These are phyloP conservation scores for Chalara sp. DNA, from an alignment of 2,329 filamentous ascomycete genomes.

Conservation along the genomic window DNA sequence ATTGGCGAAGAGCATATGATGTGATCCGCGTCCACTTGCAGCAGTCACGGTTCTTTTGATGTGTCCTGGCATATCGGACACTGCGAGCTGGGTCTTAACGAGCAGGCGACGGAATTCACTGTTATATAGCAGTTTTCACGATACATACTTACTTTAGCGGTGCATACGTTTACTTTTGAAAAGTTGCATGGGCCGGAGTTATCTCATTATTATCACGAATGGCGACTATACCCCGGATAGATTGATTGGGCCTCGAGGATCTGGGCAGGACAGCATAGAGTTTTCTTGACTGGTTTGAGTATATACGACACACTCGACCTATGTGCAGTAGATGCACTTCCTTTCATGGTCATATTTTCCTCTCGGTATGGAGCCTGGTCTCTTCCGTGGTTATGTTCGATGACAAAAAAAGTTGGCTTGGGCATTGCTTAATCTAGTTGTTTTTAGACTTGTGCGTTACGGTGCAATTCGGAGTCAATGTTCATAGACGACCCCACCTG, in stretches of 20 bases:
- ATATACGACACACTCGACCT: neutral
- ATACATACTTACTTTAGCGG: neutral
- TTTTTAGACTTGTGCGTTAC: neutral
- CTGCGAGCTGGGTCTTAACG: too few relatives aligned
- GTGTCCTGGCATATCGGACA: neutral
- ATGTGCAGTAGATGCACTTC: neutral
- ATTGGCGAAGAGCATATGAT: slow-evolving; percentile 46
- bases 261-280: neutral
- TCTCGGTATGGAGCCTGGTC: neutral
- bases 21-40: slow-evolving; percentile 10
- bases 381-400: neutral
- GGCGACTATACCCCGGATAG: slow-evolving; percentile 26
- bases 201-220: slow-evolving; percentile 12
- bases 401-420: neutral
- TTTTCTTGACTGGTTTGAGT: neutral
- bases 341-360: neutral
- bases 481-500: neutral
- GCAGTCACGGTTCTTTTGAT: neutral
- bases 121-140: too few relatives aligned
- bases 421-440: neutral
- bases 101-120: too few relatives aligned
- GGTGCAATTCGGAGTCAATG: neutral
- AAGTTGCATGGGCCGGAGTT: slow-evolving; percentile 26
- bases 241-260: slow-evolving; percentile 19
- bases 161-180: slow-evolving; percentile 1